Conservation (phyloP, 169 alveolate genomes). For the Theileria parva region DNA sequence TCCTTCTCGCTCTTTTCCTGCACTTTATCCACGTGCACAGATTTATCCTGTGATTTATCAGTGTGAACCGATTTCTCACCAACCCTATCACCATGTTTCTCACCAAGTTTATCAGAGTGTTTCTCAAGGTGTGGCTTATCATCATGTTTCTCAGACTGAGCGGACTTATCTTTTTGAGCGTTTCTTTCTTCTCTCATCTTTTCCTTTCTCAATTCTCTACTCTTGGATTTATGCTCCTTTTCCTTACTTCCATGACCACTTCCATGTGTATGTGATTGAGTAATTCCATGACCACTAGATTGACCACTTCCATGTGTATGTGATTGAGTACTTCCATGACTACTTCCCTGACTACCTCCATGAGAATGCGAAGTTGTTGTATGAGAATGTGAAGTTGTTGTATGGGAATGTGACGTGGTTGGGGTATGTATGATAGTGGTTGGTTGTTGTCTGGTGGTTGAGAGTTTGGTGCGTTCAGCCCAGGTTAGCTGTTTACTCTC, state of each 20-base stretch:
- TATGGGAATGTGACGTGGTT: not conserved
- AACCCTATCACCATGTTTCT: not conserved
- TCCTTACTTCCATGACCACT: not conserved
- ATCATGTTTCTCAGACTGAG: not conserved
- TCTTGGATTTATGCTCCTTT: not conserved
- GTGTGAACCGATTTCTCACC: not conserved
- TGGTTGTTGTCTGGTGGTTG: slow-evolving; percentile 23
- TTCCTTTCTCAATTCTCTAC: not conserved
- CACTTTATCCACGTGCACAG: not conserved
- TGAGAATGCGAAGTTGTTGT: not conserved
- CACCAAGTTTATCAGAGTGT: not conserved
- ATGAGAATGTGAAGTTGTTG: too few relatives aligned
- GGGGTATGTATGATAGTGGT: not conserved
- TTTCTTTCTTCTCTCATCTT: not conserved
- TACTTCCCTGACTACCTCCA: not conserved
- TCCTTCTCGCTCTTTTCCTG: slow-evolving; percentile 1
- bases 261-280: too few relatives aligned
- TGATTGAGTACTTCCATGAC: not conserved
- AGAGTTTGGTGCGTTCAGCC: slow-evolving; percentile 53
- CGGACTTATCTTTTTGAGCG: not conserved
- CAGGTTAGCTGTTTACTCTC: slow-evolving; percentile 28
- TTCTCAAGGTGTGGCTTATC: not conserved
- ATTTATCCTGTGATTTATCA: not conserved
- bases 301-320: too few relatives aligned
- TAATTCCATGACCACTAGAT: too few relatives aligned